A percentile compares a stretch with the other conserved stretches of the same genome.
Evolutionary conservation across 2,329 filamentous ascomycete genomes (phyloP).

Genomic region (Penicillium sp.): DNA sequence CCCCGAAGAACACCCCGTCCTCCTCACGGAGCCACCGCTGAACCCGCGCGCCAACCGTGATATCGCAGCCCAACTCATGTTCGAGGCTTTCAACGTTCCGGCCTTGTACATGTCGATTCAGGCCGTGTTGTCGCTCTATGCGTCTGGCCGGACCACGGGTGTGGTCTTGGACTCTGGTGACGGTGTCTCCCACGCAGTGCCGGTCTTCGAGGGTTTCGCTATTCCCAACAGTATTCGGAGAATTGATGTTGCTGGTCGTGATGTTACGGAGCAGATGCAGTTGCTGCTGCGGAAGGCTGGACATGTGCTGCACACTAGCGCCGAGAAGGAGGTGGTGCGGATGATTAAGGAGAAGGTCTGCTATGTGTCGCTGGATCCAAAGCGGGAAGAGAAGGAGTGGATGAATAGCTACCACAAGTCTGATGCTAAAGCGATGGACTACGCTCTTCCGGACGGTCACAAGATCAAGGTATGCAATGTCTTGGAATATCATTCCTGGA

Average conservation of each 20-base stretch:
- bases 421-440: constrained; percentile 78
- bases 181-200: constrained; percentile 94
- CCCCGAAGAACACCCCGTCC: constrained; percentile 97
- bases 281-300: constrained; percentile 85
- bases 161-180: constrained; percentile 95
- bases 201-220: constrained; percentile 96
- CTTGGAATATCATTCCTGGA: background rate
- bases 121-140: constrained; percentile 92
- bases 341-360: constrained; percentile 94
- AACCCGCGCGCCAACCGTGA: constrained; percentile 96
- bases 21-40: constrained; percentile 91
- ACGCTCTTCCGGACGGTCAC: constrained; percentile 86
- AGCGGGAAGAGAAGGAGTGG: constrained; percentile 97
- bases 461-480: constrained; percentile 71
- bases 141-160: constrained; percentile 90
- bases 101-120: constrained; percentile 96
- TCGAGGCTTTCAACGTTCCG: constrained; percentile 98
- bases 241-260: constrained; percentile 92
- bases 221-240: constrained; percentile 92
- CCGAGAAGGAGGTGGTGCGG: constrained; percentile 98
- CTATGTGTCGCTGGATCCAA: constrained; percentile 86
- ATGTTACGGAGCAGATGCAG: constrained; percentile 95
- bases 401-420: constrained; percentile 66
- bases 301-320: constrained; percentile 93
- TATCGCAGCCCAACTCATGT: constrained; percentile 93